These are phyloP conservation scores for Phylloporus sp. DNA, from an alignment of 768 basidiomycete species.

Conservation along the genomic window DNA sequence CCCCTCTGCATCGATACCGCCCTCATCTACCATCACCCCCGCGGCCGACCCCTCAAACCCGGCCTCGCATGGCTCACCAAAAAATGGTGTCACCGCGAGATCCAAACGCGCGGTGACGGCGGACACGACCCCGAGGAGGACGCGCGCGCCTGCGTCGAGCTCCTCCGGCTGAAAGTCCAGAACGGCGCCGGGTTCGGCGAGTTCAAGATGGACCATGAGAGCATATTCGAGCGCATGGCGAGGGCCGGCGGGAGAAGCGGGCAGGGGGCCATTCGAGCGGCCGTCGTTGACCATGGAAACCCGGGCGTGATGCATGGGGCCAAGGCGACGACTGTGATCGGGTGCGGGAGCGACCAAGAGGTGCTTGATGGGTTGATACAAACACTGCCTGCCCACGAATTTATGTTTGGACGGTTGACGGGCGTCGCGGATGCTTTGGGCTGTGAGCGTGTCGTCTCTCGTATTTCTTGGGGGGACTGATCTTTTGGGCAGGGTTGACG, in stretches of 20 bases:
- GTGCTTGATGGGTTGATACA: conserved; percentile 66
- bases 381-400: conserved; percentile 61
- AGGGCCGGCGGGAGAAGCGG: conserved; percentile 43
- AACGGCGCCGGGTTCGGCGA: conserved; percentile 79
- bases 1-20: conserved; percentile 90
- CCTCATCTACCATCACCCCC: conserved; percentile 84
- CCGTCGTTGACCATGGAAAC: conserved; percentile 84
- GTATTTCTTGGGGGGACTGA: not conserved
- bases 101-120: conserved; percentile 77
- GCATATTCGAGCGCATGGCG: conserved; percentile 81
- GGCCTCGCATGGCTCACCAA: conserved; percentile 96
- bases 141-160: conserved; percentile 80
- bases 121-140: conserved; percentile 97
- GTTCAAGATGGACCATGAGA: conserved; percentile 78
- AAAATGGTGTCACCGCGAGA: conserved; percentile 87
- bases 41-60: conserved; percentile 89
- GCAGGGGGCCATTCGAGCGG: conserved; percentile 45
- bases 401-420: conserved; percentile 81
- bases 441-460: conserved; percentile 49
- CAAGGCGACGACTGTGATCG: conserved; percentile 72
- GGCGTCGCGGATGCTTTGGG: conserved; percentile 74
- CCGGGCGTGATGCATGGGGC: conserved; percentile 79
- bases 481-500: conserved; percentile 49
- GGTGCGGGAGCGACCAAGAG: conserved; percentile 74
- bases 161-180: conserved; percentile 76